Evolutionary conservation across 345 rosid species (phyloP).

Genomic region (Kandelia obovata): DNA sequence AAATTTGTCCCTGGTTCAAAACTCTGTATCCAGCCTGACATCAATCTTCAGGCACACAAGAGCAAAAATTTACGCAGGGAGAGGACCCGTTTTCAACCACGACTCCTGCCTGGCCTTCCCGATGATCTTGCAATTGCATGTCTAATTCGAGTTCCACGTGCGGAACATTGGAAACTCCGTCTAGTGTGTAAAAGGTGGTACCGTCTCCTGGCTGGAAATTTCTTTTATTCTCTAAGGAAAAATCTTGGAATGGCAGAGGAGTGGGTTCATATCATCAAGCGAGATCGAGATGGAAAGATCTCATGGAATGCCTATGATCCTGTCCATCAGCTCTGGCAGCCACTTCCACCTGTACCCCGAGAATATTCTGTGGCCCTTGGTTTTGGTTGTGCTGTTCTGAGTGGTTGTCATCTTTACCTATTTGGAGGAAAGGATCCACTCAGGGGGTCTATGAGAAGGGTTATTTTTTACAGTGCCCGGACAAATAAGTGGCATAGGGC

Average conservation of each 20-base stretch:
- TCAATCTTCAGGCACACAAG: conserved; percentile 85
- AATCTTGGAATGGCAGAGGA: conserved; percentile 84
- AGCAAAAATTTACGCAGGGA: conserved; percentile 68
- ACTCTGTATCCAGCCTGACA: conserved; percentile 91
- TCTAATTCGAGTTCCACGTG: conserved; percentile 85
- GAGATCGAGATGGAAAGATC: conserved; percentile 89
- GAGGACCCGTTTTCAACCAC: conserved; percentile 71
- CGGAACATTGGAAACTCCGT: conserved; percentile 79
- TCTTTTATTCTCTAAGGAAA: conserved; percentile 73
- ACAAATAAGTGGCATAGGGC: conserved; percentile 97
- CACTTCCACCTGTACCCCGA: conserved; percentile 91
- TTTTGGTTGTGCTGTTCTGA: conserved; percentile 93
- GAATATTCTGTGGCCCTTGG: conserved; percentile 91
- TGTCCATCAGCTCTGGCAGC: conserved; percentile 74
- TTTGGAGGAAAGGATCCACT: conserved; percentile 94
- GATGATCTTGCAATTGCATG: conserved; percentile 96
- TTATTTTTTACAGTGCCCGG: conserved; percentile 81
- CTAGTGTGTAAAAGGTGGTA: conserved; percentile 86
- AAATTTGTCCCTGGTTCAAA: conserved; percentile 94
- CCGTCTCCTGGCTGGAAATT: conserved; percentile 67
- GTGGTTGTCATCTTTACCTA: conserved; percentile 84
- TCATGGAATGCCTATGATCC: conserved; percentile 96
- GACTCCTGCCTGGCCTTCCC: conserved; percentile 87
- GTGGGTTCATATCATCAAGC: conserved; percentile 88
- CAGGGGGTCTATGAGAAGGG: conserved; percentile 87